phyloP scores from a whole-genome alignment of 305 asterid species.

The Fraxinus baroniana region DNA sequence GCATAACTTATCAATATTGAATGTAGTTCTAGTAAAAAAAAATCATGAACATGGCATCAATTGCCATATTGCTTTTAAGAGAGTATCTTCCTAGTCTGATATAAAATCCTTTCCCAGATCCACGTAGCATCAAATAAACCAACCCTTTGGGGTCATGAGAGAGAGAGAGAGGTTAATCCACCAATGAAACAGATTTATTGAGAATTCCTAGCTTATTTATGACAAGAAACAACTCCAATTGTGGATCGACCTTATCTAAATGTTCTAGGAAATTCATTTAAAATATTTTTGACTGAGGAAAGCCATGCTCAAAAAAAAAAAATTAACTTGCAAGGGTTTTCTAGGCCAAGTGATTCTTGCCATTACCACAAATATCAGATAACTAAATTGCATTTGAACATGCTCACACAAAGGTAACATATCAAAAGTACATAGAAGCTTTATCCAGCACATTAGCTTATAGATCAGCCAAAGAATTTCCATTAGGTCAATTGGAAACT shows the following conservation, averaged over 20 bases:
- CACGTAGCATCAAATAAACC: not conserved
- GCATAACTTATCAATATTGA: not conserved
- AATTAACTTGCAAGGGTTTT: not conserved
- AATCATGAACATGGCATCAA: not conserved
- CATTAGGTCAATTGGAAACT: conserved; percentile 7
- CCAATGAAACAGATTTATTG: not conserved
- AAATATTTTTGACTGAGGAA: not conserved
- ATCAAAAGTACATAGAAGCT: not conserved
- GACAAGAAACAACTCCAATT: not conserved
- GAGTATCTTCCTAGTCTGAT: not conserved
- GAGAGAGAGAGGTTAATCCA: not conserved
- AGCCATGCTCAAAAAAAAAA: not conserved
- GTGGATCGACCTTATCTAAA: not conserved
- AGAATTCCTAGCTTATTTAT: not conserved
- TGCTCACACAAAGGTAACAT: not conserved
- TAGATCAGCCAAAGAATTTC: not conserved
- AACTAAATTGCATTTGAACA: not conserved
- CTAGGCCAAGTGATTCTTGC: not conserved
- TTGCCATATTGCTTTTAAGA: not conserved
- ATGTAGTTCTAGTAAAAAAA: not conserved
- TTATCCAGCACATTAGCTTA: not conserved
- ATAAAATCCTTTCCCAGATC: not conserved
- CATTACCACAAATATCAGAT: not conserved
- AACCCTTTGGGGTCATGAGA: not conserved
- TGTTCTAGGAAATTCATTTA: not conserved